Base-by-base conservation (phyloP, 306 rosid genomes). In the Vigna radiata region DNA sequence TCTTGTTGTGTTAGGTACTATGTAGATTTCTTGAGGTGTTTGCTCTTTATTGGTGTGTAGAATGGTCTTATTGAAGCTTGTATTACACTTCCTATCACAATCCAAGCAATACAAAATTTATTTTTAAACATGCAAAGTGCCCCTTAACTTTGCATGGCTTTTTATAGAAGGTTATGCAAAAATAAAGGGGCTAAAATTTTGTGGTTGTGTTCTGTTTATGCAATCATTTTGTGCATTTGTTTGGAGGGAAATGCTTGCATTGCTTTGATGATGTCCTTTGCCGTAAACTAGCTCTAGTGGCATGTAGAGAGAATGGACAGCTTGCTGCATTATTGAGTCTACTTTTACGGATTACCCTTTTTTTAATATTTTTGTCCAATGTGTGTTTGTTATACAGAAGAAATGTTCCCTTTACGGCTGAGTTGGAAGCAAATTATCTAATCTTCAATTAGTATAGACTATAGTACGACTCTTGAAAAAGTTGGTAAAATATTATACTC, bases 401-500 rank as follows among this genome's bases (percentile, higher is more conserved):
- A 31, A 23, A 15, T 17, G n/a, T 16, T 9, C 19, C 62, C 52
- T 46, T 33, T 21, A 62, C 54, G 8, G 21, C 53, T 59, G 54
- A 47, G 49, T 78, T 37, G 71, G 65, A 23, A 66, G 6, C 11
- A n/a, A 71, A 41, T 39, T 56, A 73, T 56, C 29, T 29, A 39
- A 27, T 75, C 52, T 75, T 68, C 29, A 29, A 52, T 47, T 41
- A 63, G 19, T 60, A 25, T 48, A 23, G 8, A 21, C 27, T 53
- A 18, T 18, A 3, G 70, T 46, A 70, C 63, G 78, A 44, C 49
- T 70, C 52, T 70, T 41, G 69, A 44, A 54, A 44, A 54, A 19
- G 77, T 61, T 17, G 72, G 54, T 70, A 17, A 43, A 29, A 53
- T 76, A 63, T 56, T 71, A 36, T 48, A 73, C 31, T 81, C 83